Base-by-base conservation (phyloP, 495 filamentous ascomycete species). In the Hyphodiscus hymeniophilus region DNA sequence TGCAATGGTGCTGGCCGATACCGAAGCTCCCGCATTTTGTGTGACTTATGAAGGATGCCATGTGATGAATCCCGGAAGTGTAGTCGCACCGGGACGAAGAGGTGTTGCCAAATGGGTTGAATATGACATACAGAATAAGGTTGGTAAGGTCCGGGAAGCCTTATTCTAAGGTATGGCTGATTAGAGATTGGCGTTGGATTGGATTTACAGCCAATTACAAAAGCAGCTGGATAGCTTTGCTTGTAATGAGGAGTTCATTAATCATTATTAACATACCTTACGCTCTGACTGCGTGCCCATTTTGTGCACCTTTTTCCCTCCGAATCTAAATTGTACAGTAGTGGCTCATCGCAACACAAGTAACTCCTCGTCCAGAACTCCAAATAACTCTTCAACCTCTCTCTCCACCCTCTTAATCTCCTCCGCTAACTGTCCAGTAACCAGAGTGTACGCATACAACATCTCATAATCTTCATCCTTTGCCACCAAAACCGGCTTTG, bases 11-110 rank as follows among this genome's bases (percentile, higher is more conserved):
- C 64, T 98, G 16, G 81, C 84, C 4, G 92, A 98, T 58, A 69
- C 84, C 3, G 84, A 90, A 30, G 80, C 80, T 20, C 78, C 82
- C 35, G 72, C 89, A 0, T 97, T 94, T 59, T 81, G 80, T 47
- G 68, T 95, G 35, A 92, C 85, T 15, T 96, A 96, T 59, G 89
- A 95, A 64, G 91, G 89, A 2, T 97, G 92, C 58, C 82, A 89
- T 71, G 91, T 95, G 2, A 85, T 98, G 78, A 98, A 98, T 60
- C 92, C 92, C 0, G 92, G 88, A 10, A 71, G 72, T 38, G 66
- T 96, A 35, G 66, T 89, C 38, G 79, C 81, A 0, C 65, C 72
- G 4, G 80, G 76, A 4, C 70, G 76, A 26, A 67, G 78, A 38
- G 76, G 81, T 12, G 74, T 71, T 21, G 85, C 80, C 32, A 71